Conservation (phyloP, 345 rosid species). For the Draba incana region DNA sequence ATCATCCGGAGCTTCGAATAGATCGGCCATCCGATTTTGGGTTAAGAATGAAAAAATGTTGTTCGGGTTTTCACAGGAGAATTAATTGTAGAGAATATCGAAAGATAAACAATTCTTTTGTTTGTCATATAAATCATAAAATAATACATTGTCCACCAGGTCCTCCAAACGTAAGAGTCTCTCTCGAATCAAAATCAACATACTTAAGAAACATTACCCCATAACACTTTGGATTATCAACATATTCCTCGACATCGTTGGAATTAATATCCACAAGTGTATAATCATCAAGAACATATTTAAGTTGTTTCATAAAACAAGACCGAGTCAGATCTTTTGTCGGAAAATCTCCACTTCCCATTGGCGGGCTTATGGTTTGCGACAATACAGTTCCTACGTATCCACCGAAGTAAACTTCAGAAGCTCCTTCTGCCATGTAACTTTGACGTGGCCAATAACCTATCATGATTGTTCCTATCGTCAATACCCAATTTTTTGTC, state of each 20-base stretch:
- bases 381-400: slow-evolving; percentile 17
- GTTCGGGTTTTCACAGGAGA: too few relatives aligned
- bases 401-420: slow-evolving; percentile 38
- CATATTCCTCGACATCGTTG: slow-evolving; percentile 25
- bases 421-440: slow-evolving; percentile 34
- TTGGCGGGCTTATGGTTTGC: slow-evolving; percentile 20
- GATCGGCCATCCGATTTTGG: too few relatives aligned
- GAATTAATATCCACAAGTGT: slow-evolving; percentile 22
- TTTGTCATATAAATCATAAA: too few relatives aligned
- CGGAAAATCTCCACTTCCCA: slow-evolving; percentile 36
- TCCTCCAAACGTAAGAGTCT: slow-evolving; percentile 43
- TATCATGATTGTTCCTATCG: slow-evolving; percentile 32
- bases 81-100: too few relatives aligned
- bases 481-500: slow-evolving; percentile 38
- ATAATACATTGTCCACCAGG: slow-evolving; percentile 33
- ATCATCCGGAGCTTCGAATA: too few relatives aligned
- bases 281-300: slow-evolving; percentile 27
- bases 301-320: slow-evolving; percentile 33
- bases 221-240: slow-evolving; percentile 32
- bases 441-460: slow-evolving; percentile 38
- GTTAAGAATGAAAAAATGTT: too few relatives aligned
- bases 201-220: slow-evolving; percentile 26
- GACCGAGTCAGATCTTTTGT: slow-evolving; percentile 36
- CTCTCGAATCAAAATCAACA: slow-evolving; percentile 28
- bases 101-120: too few relatives aligned